Base-by-base conservation (phyloP, 495 filamentous ascomycete species). In the Aspergillus sparsus region DNA sequence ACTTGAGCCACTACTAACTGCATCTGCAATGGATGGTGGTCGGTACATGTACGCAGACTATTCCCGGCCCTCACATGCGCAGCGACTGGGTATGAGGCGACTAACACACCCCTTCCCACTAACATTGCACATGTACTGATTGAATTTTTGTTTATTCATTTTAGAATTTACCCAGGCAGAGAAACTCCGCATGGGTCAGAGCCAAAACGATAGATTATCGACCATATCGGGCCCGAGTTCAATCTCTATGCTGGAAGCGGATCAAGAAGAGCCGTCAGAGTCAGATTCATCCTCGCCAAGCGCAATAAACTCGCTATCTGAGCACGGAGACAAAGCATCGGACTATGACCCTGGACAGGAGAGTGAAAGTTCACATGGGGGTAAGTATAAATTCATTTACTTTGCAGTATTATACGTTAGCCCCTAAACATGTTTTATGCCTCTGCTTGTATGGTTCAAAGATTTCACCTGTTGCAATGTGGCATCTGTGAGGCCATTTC, bases 341-440 rank as follows among this genome's bases (percentile, higher is more conserved):
- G 46, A 32, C 6, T 49, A 59, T 33, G 15, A 59, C 8, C 37
- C 13, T 16, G n/a, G 31, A 36, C n/a, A 27, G 16, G 54, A 56
- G 11, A 42, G 60, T 27, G 55, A 62, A 13, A 49, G 36, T 4
- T 57, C 54, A 21, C 34, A 37, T 42, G 15, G 3, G 21, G 65
- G 71, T 73, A 66, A 71, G 71, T 70, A 67, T 39, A 70, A 66
- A 60, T 68, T 60, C 55, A 55, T 77, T 36, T 74, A 66, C 66
- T 69, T 68, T 35, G 10, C 64, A 36, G 69, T 27, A 3, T 72
- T 15, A 62, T 69, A 21, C 9, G 71, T 33, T 49, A 72, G 21
- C 49, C 74, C 13, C 41, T 70, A 39, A 54, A 62, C 46, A 70
- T 74, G 66, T 72, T 74, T 52, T 74, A 2, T 70, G 66, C 50